Evolutionary conservation across 768 basidiomycete genomes (phyloP), one percentile per base, ranked within the genome.

Genomic region (Boletus vinaceobasis): DNA sequence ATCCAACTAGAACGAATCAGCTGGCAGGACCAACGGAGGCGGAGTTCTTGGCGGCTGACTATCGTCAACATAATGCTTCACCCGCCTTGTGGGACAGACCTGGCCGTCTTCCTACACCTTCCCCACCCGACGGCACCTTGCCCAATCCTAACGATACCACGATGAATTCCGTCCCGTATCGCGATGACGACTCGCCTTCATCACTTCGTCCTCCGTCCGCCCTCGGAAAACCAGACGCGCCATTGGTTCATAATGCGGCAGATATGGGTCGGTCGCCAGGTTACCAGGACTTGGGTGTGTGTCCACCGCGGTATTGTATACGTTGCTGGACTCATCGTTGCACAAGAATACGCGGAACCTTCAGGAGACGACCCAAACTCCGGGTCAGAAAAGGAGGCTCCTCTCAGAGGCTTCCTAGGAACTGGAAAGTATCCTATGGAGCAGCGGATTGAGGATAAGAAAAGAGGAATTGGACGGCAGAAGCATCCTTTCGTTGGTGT

Each of bases 391-490:
- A 81, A 81, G 58, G 67, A 66, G 2, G 70, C 66, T 4, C 71
- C 76, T 4, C 71, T 83, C 4, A 63, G 64, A 9, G 71, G 64
- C 44, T 74, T 84, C 35, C 53, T 85, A n/a, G 73, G 74, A 13
- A 62, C 63, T 35, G 81, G 77, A 10, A 77, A 72, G 53, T 85
- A 86, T 53, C 87, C 88, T 5, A 38, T 88, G 31, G 82, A 89
- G 57, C 88, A 95, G 64, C 81, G 87, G 46, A 93, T 97, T 65
- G 88, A 94, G 65, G 79, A 90, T 65, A 96, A 96, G 77, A 88
- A 82, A 66, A 79, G 87, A 31, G 92, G 93, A 1, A 80, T 96
- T 45, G 89, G 88, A 7, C 79, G 90, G 21, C 96, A 98, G 72
- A 81, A 69, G 57, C 80, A 88, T 68, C 91, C 92, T 32, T 83